Base-by-base conservation (phyloP, 2,329 filamentous ascomycete genomes). In the Alternaria arborescens region DNA sequence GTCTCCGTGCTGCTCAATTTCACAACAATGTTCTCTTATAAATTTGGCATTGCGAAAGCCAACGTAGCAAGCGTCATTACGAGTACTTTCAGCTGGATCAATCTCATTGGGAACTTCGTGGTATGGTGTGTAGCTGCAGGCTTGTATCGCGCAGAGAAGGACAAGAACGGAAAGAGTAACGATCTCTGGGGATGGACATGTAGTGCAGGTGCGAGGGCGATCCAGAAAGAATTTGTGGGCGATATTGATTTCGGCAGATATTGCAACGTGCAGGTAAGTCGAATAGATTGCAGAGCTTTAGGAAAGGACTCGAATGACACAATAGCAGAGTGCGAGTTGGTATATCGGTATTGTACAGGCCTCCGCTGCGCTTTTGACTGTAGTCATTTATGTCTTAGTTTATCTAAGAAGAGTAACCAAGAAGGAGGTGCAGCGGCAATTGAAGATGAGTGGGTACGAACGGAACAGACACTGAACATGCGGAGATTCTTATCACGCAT, bases 111-210 rank as follows among this genome's bases (percentile, higher is more conserved):
- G 4, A 77, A 81, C 50, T n/a, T 81, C 14, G 67, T 73, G 0
- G 70, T 79, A 3, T 81, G 79, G 79, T 66, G 65, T 38, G 71
- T 75, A 2, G 74, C 71, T 1, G 77, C 70, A 41, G 65, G 53
- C 1, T 43, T 81, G 42, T 82, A 81, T 62, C 64, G 77, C 1
- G 64, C 60, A 44, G 75, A 80, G 41, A 80, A 78, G 63, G 73
- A 78, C 32, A 69, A 67, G 36, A 54, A 69, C 58, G 77, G 76
- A 5, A 76, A 76, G 60, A 71, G 67, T 34, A 69, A 73, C 61
- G 79, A 81, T 71, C 65, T 81, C 3, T 82, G 80, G 80, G 80
- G 79, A 0, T 82, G 80, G 80, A 79, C 74, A 26, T 80, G 78
- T 59, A 74, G 71, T 66, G 36, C 59, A 2, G 65, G 66, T 2